Evolutionary conservation across 768 basidiomycete species (phyloP), one percentile per base, ranked within the genome.

Genomic region (Leccinum variicolor): DNA sequence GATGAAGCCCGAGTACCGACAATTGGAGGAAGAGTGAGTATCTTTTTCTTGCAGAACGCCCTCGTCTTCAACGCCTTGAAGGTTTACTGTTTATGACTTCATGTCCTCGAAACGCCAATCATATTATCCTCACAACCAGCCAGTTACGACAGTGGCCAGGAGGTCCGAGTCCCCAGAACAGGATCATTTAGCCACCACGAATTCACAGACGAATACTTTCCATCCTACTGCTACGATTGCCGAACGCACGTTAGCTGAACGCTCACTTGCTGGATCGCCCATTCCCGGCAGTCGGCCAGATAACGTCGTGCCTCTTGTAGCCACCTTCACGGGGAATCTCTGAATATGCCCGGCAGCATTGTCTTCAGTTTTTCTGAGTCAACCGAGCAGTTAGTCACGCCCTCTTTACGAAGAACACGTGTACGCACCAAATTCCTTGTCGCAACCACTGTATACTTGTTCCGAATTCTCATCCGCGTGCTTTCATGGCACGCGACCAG

Each of bases 81-180:
- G 93, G 68, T 97, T 97, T 74, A 91, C 89, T 47, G 78, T 90
- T 4, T 97, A 95, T 67, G 92, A 98, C 75, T 94, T 90, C 73
- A 79, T 78, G 53, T 79, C 76, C 63, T 85, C 86, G 57, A 77
- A 82, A 63, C 84, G 93, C 50, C 79, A 82, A 70, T 91, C 93
- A 25, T 95, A 97, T 69, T 96, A 96, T 70, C 91, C 90, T 45
- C 87, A 91, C 61, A 91, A 90, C 66, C 85, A 90, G 64, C 84
- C 86, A 47, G 72, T 81, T 62, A 62, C 71, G 34, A 64, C 70
- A 21, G 65, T 73, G 21, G 67, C 67, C 33, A 69, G 71, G 28
- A 52, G 50, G 43, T 64, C 72, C 14, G 71, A 66, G 8, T 68
- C 73, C 15, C 67, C 48, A 6, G 67, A 68, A 46, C 64, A 50